Evolutionary conservation across 352 stramenopile genomes (phyloP).

Genomic region (Globisporangium viniferum): DNA sequence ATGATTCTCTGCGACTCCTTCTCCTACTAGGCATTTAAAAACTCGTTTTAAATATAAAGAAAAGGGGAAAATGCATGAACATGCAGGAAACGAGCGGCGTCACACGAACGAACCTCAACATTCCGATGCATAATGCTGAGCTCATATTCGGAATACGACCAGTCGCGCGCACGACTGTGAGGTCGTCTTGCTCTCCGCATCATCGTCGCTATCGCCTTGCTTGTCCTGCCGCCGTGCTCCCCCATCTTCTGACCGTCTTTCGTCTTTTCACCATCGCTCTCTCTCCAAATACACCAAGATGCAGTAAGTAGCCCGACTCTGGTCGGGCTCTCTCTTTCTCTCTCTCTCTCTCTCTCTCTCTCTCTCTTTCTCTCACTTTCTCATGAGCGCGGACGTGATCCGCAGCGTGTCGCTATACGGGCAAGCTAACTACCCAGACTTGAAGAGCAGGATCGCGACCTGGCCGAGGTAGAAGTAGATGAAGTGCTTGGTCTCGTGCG

Average conservation of each 20-base stretch:
- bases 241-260: slow-evolving; percentile 6
- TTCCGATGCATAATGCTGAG: too few species aligned
- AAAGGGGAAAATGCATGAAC: neutral
- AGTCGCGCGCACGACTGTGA: neutral
- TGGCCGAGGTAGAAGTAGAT: slow-evolving; percentile 96
- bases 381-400: neutral
- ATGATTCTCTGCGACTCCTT: neutral
- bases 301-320: neutral
- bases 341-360: neutral
- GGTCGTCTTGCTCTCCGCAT: neutral
- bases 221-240: neutral
- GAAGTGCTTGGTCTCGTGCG: slow-evolving; percentile 93
- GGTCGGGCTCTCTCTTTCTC: neutral
- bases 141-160: neutral
- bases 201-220: neutral
- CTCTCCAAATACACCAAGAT: slow-evolving; percentile 2
- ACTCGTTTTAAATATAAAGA: slow-evolving; percentile 14
- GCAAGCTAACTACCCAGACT: slow-evolving; percentile 61
- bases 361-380: neutral
- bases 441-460: slow-evolving; percentile 93
- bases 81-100: neutral
- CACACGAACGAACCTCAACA: neutral
- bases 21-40: slow-evolving; percentile 2
- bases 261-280: neutral
- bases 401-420: neutral